Conservation (phyloP, 768 basidiomycete species). For the Lentinula edodes region DNA sequence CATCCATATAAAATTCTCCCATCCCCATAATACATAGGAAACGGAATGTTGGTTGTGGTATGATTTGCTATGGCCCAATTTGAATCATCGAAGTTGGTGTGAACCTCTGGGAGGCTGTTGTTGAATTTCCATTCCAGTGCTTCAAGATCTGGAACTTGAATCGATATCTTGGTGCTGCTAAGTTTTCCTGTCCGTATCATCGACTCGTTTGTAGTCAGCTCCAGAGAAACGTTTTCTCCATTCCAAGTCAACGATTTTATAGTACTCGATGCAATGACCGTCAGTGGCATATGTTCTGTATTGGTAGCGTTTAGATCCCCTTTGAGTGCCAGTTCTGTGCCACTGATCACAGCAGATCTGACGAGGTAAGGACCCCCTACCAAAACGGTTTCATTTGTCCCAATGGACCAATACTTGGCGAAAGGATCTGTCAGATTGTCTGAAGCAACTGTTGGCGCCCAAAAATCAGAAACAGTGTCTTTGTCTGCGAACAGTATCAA, state of each 20-base stretch:
- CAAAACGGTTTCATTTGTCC: slow-evolving; percentile 64
- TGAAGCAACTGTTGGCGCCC: slow-evolving; percentile 59
- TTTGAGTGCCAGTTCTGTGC: slow-evolving; percentile 47
- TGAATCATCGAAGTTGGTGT: slow-evolving; percentile 50
- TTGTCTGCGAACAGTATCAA: slow-evolving; percentile 67
- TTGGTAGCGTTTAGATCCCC: slow-evolving; percentile 60
- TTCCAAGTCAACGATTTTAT: slow-evolving; percentile 69
- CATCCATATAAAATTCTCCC: slow-evolving; percentile 79
- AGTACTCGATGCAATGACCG: slow-evolving; percentile 54
- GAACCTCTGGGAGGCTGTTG: slow-evolving; percentile 72
- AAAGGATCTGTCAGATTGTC: slow-evolving; percentile 33
- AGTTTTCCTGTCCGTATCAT: not conserved
- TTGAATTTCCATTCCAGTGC: slow-evolving; percentile 61
- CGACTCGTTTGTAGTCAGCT: slow-evolving; percentile 18
- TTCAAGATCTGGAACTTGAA: not conserved
- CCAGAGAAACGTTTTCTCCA: slow-evolving; percentile 37
- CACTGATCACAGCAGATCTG: slow-evolving; percentile 45
- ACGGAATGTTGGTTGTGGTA: slow-evolving; percentile 68
- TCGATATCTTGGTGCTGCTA: not conserved
- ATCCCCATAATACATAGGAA: slow-evolving; percentile 66
- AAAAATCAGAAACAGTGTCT: slow-evolving; percentile 64
- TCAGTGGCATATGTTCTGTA: slow-evolving; percentile 39
- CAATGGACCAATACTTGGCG: slow-evolving; percentile 65
- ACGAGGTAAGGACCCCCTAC: slow-evolving; percentile 64
- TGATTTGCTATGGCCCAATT: slow-evolving; percentile 64